These are phyloP conservation scores for Russula sp. DNA, from an alignment of 768 basidiomycete species.

Conservation along the genomic window DNA sequence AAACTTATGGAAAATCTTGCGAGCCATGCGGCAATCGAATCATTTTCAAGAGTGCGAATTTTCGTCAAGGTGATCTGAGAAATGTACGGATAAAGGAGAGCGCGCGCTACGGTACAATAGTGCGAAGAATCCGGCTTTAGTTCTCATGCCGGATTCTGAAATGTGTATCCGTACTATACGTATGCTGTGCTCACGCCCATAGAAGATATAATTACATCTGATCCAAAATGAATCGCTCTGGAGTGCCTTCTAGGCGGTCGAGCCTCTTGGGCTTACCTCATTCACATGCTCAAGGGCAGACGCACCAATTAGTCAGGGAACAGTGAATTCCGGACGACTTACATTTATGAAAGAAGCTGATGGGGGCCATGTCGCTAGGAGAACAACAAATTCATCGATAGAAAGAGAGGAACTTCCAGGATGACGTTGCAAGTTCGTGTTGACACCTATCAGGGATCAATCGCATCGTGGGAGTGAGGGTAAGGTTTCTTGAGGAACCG, in stretches of 20 bases:
- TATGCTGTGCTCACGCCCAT: too few relatives aligned
- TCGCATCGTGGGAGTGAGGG: neutral
- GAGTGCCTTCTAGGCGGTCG: neutral
- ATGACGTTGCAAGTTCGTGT: neutral
- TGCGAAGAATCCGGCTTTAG: neutral
- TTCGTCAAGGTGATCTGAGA: neutral
- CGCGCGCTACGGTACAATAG: too few relatives aligned
- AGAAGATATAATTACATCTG: neutral
- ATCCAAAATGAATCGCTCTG: neutral
- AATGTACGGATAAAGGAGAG: neutral
- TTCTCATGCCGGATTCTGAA: neutral
- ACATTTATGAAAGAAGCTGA: neutral
- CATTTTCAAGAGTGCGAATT: neutral
- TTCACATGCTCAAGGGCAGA: neutral
- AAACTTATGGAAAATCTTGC: too few relatives aligned
- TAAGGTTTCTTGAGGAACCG: neutral
- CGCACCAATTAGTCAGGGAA: neutral
- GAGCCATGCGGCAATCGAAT: too few relatives aligned
- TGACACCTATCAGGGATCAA: conserved; percentile 1
- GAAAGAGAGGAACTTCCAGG: neutral
- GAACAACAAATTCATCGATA: neutral
- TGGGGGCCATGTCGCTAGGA: neutral
- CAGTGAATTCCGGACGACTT: neutral
- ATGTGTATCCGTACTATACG: neutral
- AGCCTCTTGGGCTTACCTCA: neutral